Evolutionary conservation across 1,284 basidiomycete species (phyloP).

Genomic region (Ceratobasidium sp.): DNA sequence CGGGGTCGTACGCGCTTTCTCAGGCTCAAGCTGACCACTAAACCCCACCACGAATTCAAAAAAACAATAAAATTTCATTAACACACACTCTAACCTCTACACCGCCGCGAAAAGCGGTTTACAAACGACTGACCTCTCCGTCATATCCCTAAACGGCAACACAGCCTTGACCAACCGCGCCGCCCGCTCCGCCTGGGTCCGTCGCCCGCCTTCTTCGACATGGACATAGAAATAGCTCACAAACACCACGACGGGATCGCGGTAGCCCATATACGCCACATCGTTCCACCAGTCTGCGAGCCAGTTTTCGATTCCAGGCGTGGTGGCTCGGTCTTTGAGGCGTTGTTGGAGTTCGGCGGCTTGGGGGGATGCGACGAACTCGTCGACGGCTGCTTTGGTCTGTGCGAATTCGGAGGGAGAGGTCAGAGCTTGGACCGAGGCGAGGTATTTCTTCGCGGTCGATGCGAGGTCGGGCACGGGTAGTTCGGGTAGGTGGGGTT

Average conservation of each 20-base stretch:
- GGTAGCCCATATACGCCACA: constrained; percentile 85
- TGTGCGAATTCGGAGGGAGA: constrained; percentile 72
- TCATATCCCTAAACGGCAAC: constrained; percentile 84
- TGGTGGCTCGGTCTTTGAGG: constrained; percentile 79
- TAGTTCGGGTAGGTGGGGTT: constrained; percentile 83
- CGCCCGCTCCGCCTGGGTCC: constrained; percentile 76
- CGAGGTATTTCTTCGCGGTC: constrained; percentile 89
- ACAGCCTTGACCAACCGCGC: constrained; percentile 87
- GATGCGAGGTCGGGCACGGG: constrained; percentile 88
- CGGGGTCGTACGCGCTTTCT: constrained; percentile 85
- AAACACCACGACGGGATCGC: constrained; percentile 92
- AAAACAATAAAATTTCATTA: no score
- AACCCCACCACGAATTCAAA: background rate
- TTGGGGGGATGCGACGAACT: constrained; percentile 80
- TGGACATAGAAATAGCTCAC: constrained; percentile 98
- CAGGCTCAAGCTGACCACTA: constrained; percentile 89
- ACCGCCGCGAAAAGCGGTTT: constrained; percentile 2
- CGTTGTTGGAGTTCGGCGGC: constrained; percentile 85
- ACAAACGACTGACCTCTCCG: constrained; percentile 74
- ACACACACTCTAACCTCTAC: constrained; percentile 16
- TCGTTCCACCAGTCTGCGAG: constrained; percentile 99
- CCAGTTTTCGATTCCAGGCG: constrained; percentile 79
- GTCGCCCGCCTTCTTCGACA: constrained; percentile 71
- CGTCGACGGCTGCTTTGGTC: constrained; percentile 73
- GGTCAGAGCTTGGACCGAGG: constrained; percentile 83